These are phyloP conservation scores for Adansonia madagascariensis DNA, from an alignment of 441 rosid genomes.

Conservation along the genomic window DNA sequence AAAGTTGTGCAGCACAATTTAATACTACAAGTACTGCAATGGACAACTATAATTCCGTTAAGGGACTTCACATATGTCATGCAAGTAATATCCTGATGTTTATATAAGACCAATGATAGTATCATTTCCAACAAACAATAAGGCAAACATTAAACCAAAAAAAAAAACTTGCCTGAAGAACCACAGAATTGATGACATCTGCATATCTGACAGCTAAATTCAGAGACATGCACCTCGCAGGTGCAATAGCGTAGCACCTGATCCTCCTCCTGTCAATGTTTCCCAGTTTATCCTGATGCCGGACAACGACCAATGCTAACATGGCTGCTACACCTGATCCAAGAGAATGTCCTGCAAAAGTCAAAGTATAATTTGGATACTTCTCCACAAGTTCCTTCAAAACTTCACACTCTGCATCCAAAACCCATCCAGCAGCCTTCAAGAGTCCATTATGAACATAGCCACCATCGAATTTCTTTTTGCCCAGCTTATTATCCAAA, in stretches of 20 bases:
- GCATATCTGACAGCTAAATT: constrained; percentile 93
- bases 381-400: constrained; percentile 61
- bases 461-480: constrained; percentile 78
- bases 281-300: constrained; percentile 61
- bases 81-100: not conserved
- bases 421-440: constrained; percentile 79
- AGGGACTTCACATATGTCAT: not conserved
- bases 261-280: constrained; percentile 69
- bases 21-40: not conserved
- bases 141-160: not conserved
- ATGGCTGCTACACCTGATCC: constrained; percentile 91
- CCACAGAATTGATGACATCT: constrained; percentile 84
- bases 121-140: not conserved
- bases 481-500: constrained; percentile 79
- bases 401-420: constrained; percentile 70
- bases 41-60: not conserved
- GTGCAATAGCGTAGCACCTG: constrained; percentile 87
- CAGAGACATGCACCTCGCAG: constrained; percentile 92
- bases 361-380: constrained; percentile 72
- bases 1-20: not conserved
- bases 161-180: constrained; percentile 72
- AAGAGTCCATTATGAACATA: constrained; percentile 87
- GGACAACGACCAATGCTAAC: constrained; percentile 69
- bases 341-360: constrained; percentile 90
- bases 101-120: not conserved